These are phyloP conservation scores for Elaeis guineensis DNA, from an alignment of 176 grass and related monocot genomes.

Conservation along the genomic window DNA sequence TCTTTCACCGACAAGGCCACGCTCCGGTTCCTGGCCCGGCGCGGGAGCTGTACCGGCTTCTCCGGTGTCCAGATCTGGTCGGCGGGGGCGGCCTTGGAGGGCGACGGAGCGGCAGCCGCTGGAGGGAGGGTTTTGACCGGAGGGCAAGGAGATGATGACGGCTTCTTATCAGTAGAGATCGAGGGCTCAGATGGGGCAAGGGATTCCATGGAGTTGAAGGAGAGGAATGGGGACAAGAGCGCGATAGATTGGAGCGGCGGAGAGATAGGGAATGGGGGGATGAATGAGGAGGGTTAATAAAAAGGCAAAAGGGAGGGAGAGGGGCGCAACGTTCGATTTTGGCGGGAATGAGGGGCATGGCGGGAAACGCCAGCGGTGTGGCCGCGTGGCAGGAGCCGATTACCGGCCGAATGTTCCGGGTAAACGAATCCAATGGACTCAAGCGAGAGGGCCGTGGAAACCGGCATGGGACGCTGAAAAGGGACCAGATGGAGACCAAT, in stretches of 20 bases:
- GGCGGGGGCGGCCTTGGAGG: no score
- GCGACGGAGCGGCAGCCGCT: neutral
- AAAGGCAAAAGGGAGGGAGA: neutral
- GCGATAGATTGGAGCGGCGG: neutral
- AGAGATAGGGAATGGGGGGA: neutral
- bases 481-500: no score
- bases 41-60: slow-evolving; percentile 34
- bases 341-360: neutral
- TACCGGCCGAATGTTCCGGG: no score
- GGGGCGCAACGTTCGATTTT: neutral
- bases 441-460: no score
- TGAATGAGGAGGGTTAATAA: neutral
- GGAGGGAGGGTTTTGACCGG: no score
- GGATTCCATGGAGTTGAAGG: neutral
- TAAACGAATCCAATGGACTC: no score
- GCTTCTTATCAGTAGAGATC: neutral
- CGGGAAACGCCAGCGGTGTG: neutral
- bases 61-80: slow-evolving; percentile 38
- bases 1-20: slow-evolving; percentile 59
- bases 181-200: neutral
- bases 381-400: neutral
- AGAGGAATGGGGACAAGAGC: no score
- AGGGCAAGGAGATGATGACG: no score
- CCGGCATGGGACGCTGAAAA: no score
- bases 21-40: slow-evolving; percentile 18